Conservation (phyloP, 106 monocot genomes). For the Platanthera guangdongensis region DNA sequence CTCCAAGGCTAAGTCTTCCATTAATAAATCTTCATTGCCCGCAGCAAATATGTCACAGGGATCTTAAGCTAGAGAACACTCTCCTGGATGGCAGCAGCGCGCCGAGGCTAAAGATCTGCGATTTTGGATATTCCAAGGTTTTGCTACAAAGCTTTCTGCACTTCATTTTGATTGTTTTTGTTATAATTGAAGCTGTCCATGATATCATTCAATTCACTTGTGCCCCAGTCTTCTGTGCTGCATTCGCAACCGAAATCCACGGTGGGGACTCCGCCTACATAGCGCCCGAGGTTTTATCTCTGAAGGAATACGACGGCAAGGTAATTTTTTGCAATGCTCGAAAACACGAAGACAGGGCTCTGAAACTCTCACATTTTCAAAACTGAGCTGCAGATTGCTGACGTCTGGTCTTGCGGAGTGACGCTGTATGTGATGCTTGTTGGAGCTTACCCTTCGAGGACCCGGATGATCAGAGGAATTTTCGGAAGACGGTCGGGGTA, state of each 20-base stretch:
- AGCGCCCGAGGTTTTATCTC: slow-evolving; percentile 68
- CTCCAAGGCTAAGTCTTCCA: neutral
- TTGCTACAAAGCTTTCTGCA: neutral
- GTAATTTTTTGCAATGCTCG: slow-evolving; percentile 9
- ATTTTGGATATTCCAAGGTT: slow-evolving; percentile 90
- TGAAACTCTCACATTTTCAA: neutral
- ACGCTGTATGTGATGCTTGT: slow-evolving; percentile 85
- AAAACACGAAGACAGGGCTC: neutral
- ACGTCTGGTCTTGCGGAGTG: slow-evolving; percentile 92
- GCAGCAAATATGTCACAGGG: slow-evolving; percentile 80
- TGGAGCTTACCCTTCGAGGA: slow-evolving; percentile 76
- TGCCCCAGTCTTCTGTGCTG: slow-evolving; percentile 51
- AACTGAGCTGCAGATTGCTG: slow-evolving; percentile 49
- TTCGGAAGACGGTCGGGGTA: slow-evolving; percentile 62
- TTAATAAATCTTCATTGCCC: neutral
- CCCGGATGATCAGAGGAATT: slow-evolving; percentile 70
- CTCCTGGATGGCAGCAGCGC: slow-evolving; percentile 65
- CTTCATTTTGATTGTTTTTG: neutral
- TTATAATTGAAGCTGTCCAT: neutral
- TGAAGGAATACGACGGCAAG: slow-evolving; percentile 79
- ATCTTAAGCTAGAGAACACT: slow-evolving; percentile 78
- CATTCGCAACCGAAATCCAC: slow-evolving; percentile 86
- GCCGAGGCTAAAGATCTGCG: slow-evolving; percentile 71
- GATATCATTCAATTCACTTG: neutral
- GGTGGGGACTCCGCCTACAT: slow-evolving; percentile 81